phyloP scores from a whole-genome alignment of 805 yeast genomes.

The Pichia nakasei region DNA sequence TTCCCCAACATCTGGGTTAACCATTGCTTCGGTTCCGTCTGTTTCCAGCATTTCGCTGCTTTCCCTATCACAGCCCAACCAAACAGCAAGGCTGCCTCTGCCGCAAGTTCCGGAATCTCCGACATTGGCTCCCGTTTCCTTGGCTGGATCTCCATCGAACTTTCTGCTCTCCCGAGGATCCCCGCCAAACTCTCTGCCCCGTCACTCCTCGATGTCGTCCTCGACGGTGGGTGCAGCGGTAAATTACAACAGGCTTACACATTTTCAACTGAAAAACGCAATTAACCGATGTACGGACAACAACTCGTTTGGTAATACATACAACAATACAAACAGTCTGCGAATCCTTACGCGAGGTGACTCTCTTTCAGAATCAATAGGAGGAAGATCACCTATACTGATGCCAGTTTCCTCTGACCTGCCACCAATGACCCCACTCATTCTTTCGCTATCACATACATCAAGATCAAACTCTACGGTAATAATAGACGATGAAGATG shows the following conservation, averaged over 20 bases:
- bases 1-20: conserved; percentile 22
- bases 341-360: conserved; percentile 15
- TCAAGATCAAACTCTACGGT: conserved; percentile 7
- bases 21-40: no score
- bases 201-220: background rate
- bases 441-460: conserved; percentile 17
- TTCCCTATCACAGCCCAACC: conserved; percentile 28
- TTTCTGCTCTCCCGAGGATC: conserved; percentile 46
- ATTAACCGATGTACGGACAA: background rate
- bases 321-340: background rate
- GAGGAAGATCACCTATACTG: conserved; percentile 28
- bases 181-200: conserved; percentile 33
- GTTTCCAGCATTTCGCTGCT: conserved; percentile 29
- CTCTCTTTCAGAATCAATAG: conserved; percentile 20
- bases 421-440: conserved; percentile 31
- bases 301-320: background rate
- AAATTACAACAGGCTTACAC: background rate
- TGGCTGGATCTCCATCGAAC: conserved; percentile 48
- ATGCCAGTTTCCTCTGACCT: conserved; percentile 27
- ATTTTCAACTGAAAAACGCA: conserved; percentile 1
- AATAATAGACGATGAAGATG: conserved; percentile 11
- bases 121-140: conserved; percentile 39
- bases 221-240: background rate
- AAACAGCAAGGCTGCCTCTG: conserved; percentile 5
- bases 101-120: conserved; percentile 40